Evolutionary conservation across 1,284 basidiomycete species (phyloP), one percentile per base, ranked within the genome.

Genomic region (Schizophyllum commune): DNA sequence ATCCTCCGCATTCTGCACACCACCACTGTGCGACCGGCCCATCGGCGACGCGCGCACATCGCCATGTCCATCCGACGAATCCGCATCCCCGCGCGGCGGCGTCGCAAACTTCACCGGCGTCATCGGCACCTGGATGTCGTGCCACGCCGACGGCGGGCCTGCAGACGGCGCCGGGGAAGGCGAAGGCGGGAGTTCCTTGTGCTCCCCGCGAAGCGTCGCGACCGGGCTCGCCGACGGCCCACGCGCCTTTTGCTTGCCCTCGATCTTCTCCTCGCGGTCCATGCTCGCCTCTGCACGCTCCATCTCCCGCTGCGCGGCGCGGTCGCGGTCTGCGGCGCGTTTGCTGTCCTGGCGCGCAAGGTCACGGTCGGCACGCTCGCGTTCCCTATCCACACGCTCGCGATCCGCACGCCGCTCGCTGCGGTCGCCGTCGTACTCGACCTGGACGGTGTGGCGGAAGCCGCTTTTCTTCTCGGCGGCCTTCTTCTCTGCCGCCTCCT

Each of bases 391-490:
- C 15, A 32, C 47, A 21, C 58, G 51, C 19, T 54, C 57, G 1
- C 57, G 62, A 32, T 55, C 60, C 47, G 51, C 20, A 39, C 56
- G 57, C 56, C 21, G 61, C 55, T 11, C 59, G 20, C 60, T 61
- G 61, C 27, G 58, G 53, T 58, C 61, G 39, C 51, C 55, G 21
- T 61, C 63, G 60, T 65, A 65, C 61, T 65, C 65, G 59, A 66
- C 55, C 63, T 66, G 65, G 27, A 66, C 60, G 51, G 65, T 66
- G 51, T 66, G 65, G 54, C 65, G 58, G 62, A 64, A 66, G 56
- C 59, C 61, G 62, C 64, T 60, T 53, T 63, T 59, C 52, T 54
- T 63, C 13, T 61, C 64, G 22, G 57, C 57, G 19, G 57, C 58
- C n/a, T 55, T 61, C 57, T 68, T 61, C 57, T 63, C 62, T 27